Evolutionary conservation across 345 rosid genomes (phyloP), one percentile per base, ranked within the genome.

Genomic region (Gynandropsis gynandra): DNA sequence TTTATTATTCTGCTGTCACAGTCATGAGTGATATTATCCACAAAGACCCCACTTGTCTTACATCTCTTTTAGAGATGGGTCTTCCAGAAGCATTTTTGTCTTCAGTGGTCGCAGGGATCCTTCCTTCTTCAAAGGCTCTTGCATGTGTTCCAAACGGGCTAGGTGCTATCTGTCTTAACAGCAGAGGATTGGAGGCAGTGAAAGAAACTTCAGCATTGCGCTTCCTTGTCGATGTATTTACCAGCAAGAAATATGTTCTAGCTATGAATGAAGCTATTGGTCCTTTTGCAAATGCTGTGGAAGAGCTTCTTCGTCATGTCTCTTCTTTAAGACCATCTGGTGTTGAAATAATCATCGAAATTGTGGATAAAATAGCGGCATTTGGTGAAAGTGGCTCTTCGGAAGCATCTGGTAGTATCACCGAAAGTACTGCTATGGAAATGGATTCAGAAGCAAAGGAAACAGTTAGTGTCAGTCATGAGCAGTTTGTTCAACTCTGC

Each of bases 11-110:
- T 20, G 95, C 98, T 56, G 98, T 90, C 65, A 87, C 96, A 40
- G 89, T 90, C 37, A 90, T 90, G 98, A 87, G 96, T 69, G 96
- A 90, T 61, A 77, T 87, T 46, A 82, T 90, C 66, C 98, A 90
- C 77, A 90, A 87, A 69, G 96, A 90, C 59, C 98, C 98, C 38
- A 87, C 96, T 38, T 82, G 89, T 61, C 87, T 83, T 59, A 61
- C 92, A 27, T 68, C 71, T 11, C 73, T 90, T 59, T 80, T 80
- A 63, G 98, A 90, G 64, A 62, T 84, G 75, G 85, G 95, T 63
- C 95, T 90, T 58, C 96, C 96, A 11, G 83, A 74, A 68, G 87
- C 98, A 47, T 90, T 90, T 77, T 75, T 90, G 61, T 73, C 92
- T 62, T 90, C 98, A 45, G 92, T 90, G 49, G 73, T 72, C 20